Base-by-base conservation (phyloP, 306 rosid species). In the Prosopis cineraria region DNA sequence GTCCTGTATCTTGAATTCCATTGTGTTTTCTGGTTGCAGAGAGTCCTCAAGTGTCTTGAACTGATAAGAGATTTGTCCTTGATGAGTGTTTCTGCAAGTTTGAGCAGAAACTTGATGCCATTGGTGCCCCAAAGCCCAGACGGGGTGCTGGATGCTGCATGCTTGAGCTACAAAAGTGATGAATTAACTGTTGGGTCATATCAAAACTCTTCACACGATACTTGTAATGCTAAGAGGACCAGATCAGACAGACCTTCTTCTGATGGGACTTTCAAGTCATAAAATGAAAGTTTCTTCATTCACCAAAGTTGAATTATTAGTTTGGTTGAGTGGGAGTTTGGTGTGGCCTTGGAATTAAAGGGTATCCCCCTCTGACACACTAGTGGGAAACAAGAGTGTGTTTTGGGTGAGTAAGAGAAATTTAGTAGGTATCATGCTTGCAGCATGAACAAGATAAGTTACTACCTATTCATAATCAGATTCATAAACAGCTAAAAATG, bases 121-220 rank as follows among this genome's bases (percentile, higher is more conserved):
- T 80, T 79, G 10, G 75, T 85, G 66, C 97, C 99, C 41, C 91
- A 87, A 75, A 95, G 99, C 72, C 96, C 98, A 4, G 63, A 76
- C 71, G 91, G 94, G 83, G 98, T 93, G 60, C 76, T 95, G 56
- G 98, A 93, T 78, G 92, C 87, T 68, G 89, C 97, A 66, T 91
- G 91, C 82, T 89, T 85, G 88, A 91, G 98, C 87, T 87, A 48
- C 66, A 93, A 85, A 89, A 91, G 93, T 79, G 98, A 91, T 70
- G 97, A 89, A 71, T 77, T 89, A 86, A 87, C 92, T 58, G 87
- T 72, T 75, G 90, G 89, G 31, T 91, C 97, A 79, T 90, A 90
- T 80, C 89, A 89, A 84, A 88, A 89, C 84, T 87, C 94, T 80
- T 89, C 80, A 37, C 84, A 78, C 48, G 60, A 56, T 79, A 90